Evolutionary conservation across 2,329 filamentous ascomycete species (phyloP).

Genomic region (Leptographium galeiforme): DNA sequence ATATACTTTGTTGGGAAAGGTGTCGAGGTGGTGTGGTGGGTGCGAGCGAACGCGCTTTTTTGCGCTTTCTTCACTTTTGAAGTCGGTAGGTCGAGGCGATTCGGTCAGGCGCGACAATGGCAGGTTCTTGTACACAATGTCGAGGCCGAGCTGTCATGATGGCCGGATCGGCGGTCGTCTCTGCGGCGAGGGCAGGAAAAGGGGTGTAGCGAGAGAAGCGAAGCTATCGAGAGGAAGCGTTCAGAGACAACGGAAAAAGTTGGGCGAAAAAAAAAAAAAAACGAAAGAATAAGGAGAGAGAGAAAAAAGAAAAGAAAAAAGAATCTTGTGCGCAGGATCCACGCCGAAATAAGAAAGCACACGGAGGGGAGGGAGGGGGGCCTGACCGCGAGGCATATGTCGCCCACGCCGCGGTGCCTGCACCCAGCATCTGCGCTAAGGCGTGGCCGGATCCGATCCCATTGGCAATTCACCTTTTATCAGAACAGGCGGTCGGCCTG

Average conservation of each 20-base stretch:
- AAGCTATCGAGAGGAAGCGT: too few relatives aligned
- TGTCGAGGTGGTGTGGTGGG: not conserved
- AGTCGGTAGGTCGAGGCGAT: not conserved
- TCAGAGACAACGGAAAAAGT: too few relatives aligned
- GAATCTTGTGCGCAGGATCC: not conserved
- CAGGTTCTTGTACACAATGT: not conserved
- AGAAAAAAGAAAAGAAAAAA: not conserved
- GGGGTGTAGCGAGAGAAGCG: too few relatives aligned
- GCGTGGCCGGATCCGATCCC: not conserved
- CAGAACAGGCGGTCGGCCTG: not conserved
- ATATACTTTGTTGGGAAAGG: too few relatives aligned
- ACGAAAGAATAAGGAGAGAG: not conserved
- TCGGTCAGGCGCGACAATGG: not conserved
- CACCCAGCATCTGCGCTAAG: not conserved
- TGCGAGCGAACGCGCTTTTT: not conserved
- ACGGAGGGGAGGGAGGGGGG: too few relatives aligned
- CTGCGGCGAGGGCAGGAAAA: too few relatives aligned
- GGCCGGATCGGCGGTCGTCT: not conserved
- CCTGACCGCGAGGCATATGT: not conserved
- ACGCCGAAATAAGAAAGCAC: not conserved
- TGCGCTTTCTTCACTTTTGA: not conserved
- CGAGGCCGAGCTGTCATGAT: not conserved
- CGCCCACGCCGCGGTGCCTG: not conserved
- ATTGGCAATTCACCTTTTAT: not conserved
- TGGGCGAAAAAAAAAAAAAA: too few relatives aligned